Evolutionary conservation across 495 filamentous ascomycete genomes (phyloP), one percentile per base, ranked within the genome.

Genomic region (Aspergillus diversus): DNA sequence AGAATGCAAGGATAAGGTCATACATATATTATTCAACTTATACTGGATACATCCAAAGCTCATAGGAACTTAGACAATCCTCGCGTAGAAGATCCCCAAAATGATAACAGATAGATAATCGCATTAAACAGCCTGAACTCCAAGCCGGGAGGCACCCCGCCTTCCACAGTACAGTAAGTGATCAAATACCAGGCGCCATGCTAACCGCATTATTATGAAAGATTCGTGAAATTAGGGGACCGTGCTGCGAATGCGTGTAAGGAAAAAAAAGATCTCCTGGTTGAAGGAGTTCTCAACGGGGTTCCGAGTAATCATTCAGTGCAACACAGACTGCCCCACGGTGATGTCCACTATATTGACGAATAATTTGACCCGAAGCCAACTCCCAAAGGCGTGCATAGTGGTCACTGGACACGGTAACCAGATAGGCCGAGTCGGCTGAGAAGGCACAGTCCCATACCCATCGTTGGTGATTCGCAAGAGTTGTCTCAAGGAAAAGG

Each of bases 391-490:
- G 76, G n/a, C 95, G 83, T 1, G 95, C 95, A 74, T 97, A 99
- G 74, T 99, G 95, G 75, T 99, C 95, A 54, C 89, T 93, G 71
- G 95, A 98, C 9, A 96, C 96, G 3, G 96, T 99, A n/a, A 99
- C 95, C 3, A 99, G 80, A 71, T 99, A 99, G 0, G 95, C 95
- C 37, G 90, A 93, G 72, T 99, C 95, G 9, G 96, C 95, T 62
- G 91, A 95, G 78, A 98, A 99, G 4, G 95, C 95, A 72, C 95
- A 99, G 75, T 99, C 95, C 95, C 95, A 99, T 0, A 99, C 95
- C 95, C 95, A 99, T 37, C 95, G 89, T 75, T 99, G 95, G 73
- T 99, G 95, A 59, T 90, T 90, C n/a, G 89, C 87, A 2, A 99
- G 84, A 3, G 92, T 96, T 5, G 92, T 93, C 73, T 98, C 92